Percentiles rank a stretch among this genome's conserved stretches.
phyloP scores from a whole-genome alignment of 164 flowering plant genomes.

The Vitis amurensis region DNA sequence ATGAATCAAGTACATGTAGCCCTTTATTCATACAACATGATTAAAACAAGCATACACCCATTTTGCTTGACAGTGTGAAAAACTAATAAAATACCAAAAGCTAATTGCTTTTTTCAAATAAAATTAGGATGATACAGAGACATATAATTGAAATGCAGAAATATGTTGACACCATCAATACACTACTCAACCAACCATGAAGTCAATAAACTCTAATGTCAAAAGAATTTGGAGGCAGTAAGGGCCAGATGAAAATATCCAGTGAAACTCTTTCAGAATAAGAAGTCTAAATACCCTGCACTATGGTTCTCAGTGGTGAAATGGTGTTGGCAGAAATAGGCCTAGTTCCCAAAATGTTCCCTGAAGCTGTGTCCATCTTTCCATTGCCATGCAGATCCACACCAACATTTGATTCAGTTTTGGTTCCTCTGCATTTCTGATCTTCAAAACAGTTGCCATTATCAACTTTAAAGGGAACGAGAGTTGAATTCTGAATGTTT shows the following conservation, averaged over 20 bases:
- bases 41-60: neutral
- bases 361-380: conserved; percentile 26
- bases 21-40: neutral
- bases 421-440: conserved; percentile 19
- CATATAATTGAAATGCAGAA: neutral
- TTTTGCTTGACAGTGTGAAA: neutral
- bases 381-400: conserved; percentile 22
- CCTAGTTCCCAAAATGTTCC: conserved; percentile 24
- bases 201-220: neutral
- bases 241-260: neutral
- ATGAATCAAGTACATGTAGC: neutral
- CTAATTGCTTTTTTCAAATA: neutral
- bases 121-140: neutral
- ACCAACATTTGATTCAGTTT: conserved; percentile 24
- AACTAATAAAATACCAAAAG: neutral
- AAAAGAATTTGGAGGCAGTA: neutral
- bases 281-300: conserved; percentile 38
- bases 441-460: conserved; percentile 20
- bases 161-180: neutral
- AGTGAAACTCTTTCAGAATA: neutral
- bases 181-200: neutral
- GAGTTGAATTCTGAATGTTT: conserved; percentile 23
- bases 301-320: conserved; percentile 28
- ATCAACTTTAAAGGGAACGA: conserved; percentile 20
- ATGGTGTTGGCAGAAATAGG: conserved; percentile 15